Evolutionary conservation across 805 yeast species (phyloP), one percentile per base, ranked within the genome.

Genomic region (Yarrowia bubula): DNA sequence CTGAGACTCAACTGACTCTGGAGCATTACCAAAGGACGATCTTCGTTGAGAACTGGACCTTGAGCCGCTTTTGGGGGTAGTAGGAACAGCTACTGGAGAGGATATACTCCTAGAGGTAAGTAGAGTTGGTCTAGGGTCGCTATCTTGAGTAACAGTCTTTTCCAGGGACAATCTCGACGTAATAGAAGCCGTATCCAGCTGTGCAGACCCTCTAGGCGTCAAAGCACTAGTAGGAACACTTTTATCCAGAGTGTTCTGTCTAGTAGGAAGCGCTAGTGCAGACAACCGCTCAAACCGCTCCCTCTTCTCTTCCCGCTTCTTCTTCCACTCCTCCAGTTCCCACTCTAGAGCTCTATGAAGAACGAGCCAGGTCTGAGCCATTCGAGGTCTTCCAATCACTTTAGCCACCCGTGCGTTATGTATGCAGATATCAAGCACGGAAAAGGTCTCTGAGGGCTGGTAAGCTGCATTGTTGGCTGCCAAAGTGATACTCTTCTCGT

Each of bases 341-440:
- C 80, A 75, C 3, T 75, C 73, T 7, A 86, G 73, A 31, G 84
- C 77, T 28, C 81, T 82, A 13, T 82, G 81, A 6, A 86, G 74
- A 5, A 85, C 79, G 66, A 81, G 75, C 91, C 91, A 86, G 0
- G 84, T 80, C 70, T 85, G 89, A 64, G 86, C 79, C 66, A 85
- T 88, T 66, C 88, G 74, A 61, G 76, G 77, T 47, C 79, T 73
- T n/a, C 80, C 79, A 1, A 79, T 86, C 51, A 80, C 77, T 0
- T 81, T 58, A 10, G 64, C 64, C 1, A 58, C 64, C 17, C 43
- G 39, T 5, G 64, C 64, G 42, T 58, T 58, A 17, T 58, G 64
- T 14, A 43, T 43, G 51, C 64, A 58, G 33, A 58, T 35, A 18
- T 58, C 64, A 17, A 44, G 51, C 22, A 58, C 43, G 4, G 43